Conservation (phyloP, 495 filamentous ascomycete genomes). For the Daldinia loculata region DNA sequence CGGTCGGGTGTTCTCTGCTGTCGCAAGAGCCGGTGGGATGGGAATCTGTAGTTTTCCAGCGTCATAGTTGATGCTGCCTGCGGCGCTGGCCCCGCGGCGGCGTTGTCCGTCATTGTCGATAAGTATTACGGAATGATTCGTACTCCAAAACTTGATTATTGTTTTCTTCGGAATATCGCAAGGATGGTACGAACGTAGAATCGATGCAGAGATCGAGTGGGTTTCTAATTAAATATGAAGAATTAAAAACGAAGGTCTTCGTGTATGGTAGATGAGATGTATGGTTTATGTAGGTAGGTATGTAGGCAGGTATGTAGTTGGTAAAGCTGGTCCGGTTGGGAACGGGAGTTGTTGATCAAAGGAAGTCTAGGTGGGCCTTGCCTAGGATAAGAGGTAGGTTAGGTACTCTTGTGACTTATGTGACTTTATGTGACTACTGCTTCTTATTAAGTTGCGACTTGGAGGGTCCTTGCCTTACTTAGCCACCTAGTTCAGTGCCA, state of each 20-base stretch:
- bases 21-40: constrained; percentile 71
- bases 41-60: constrained; percentile 73
- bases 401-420: constrained; percentile 16
- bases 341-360: constrained; percentile 17
- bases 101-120: constrained; percentile 30
- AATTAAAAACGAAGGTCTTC: background rate
- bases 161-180: background rate
- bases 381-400: background rate
- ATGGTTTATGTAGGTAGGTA: background rate
- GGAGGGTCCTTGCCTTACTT: constrained; percentile 17
- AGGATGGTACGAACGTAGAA: background rate
- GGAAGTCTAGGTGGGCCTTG: constrained; percentile 13
- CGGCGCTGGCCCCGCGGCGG: constrained; percentile 32
- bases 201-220: background rate
- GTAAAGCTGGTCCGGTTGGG: constrained; percentile 5
- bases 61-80: constrained; percentile 43
- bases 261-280: background rate
- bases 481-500: constrained; percentile 8
- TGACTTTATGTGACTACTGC: background rate
- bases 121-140: background rate
- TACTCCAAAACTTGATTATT: background rate
- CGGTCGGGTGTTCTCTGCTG: constrained; percentile 73
- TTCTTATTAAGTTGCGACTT: constrained; percentile 2
- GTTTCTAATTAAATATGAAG: background rate
- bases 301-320: background rate